phyloP scores from a whole-genome alignment of 495 filamentous ascomycete species.

The Rhypophila decipiens region DNA sequence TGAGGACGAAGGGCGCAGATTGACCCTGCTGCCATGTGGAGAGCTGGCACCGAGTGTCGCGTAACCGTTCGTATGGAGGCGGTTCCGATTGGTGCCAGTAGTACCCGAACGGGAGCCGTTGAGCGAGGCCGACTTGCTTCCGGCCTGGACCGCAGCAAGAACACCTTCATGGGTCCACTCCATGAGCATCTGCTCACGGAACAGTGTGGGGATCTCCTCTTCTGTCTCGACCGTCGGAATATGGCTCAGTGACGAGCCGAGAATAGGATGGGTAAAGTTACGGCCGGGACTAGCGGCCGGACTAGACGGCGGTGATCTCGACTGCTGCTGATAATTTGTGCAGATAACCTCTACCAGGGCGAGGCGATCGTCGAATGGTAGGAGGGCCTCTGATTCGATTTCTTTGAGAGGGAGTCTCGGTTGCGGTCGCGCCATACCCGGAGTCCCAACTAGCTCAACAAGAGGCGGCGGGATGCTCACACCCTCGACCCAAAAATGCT shows the following conservation, averaged over 20 bases:
- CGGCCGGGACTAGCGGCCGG: conserved; percentile 67
- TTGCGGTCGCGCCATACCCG: conserved; percentile 39
- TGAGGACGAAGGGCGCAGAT: conserved; percentile 36
- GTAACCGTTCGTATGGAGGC: conserved; percentile 51
- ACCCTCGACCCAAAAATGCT: conserved; percentile 70
- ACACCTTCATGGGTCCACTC: conserved; percentile 72
- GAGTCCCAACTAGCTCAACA: conserved; percentile 39
- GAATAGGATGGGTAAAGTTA: conserved; percentile 53
- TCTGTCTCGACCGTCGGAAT: conserved; percentile 27
- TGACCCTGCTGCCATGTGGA: conserved; percentile 33
- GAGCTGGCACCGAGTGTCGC: conserved; percentile 24
- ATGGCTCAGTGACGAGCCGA: conserved; percentile 39
- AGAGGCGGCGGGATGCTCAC: conserved; percentile 62
- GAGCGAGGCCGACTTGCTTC: conserved; percentile 62
- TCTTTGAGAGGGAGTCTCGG: conserved; percentile 42
- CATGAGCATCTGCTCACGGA: conserved; percentile 60
- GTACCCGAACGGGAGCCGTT: conserved; percentile 65
- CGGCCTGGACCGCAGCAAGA: conserved; percentile 58
- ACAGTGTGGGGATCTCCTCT: conserved; percentile 37
- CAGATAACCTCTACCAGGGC: conserved; percentile 67
- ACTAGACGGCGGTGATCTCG: conserved; percentile 57
- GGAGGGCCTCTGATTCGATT: conserved; percentile 52
- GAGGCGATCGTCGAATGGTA: conserved; percentile 59
- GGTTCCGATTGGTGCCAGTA: conserved; percentile 46
- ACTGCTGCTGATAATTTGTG: conserved; percentile 53